These are phyloP conservation scores for Linnemannia elongata DNA, from an alignment of 192 early-diverging fungal species.

Conservation along the genomic window DNA sequence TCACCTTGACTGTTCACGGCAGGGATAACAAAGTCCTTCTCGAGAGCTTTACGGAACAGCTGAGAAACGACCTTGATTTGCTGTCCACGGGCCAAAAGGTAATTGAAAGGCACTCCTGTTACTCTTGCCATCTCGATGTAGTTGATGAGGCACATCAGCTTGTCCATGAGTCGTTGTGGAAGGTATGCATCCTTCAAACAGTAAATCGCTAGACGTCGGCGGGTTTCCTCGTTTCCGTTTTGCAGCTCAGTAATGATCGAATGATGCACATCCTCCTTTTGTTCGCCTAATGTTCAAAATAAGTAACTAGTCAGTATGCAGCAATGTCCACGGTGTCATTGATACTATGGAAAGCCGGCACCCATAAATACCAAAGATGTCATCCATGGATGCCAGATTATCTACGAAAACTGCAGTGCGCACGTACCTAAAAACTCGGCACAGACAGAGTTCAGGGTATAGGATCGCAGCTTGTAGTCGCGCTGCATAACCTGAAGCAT, in stretches of 20 bases:
- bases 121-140: constrained; percentile 99
- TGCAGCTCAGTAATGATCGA: constrained; percentile 98
- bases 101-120: constrained; percentile 96
- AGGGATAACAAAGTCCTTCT: constrained; percentile 91
- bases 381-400: too few relatives aligned
- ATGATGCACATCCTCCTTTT: constrained; percentile 99
- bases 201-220: constrained; percentile 94
- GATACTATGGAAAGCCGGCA: too few relatives aligned
- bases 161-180: constrained; percentile 94
- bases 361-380: too few relatives aligned
- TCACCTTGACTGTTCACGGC: constrained; percentile 83
- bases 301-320: neutral
- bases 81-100: constrained; percentile 93
- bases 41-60: constrained; percentile 87
- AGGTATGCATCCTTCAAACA: constrained; percentile 98
- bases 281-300: constrained; percentile 74
- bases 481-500: constrained; percentile 94
- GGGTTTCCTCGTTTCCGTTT: constrained; percentile 94
- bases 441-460: constrained; percentile 96
- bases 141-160: constrained; percentile 97
- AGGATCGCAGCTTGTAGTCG: constrained; percentile 96
- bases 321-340: too few relatives aligned
- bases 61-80: constrained; percentile 99
- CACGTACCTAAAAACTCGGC: constrained; percentile 89
- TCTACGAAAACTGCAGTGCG: neutral